These are phyloP conservation scores for Citrullus amarus DNA, from an alignment of 306 rosid species.

Conservation along the genomic window DNA sequence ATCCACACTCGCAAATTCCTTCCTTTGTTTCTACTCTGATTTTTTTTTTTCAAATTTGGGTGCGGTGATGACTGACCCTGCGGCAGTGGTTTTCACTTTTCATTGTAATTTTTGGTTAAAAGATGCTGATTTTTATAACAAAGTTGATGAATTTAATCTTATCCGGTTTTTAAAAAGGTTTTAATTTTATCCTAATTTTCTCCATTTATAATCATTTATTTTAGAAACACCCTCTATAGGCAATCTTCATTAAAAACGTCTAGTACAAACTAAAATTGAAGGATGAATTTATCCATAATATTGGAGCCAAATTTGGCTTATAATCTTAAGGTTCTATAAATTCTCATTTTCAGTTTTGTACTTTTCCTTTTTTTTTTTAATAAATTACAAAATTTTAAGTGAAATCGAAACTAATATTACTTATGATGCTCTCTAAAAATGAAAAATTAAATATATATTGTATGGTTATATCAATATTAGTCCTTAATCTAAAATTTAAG, in stretches of 20 bases:
- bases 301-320: neutral
- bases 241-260: neutral
- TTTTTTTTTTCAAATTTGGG: neutral
- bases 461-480: no score
- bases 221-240: neutral
- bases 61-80: neutral
- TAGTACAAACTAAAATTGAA: neutral
- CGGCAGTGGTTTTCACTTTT: neutral
- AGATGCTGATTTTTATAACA: neutral
- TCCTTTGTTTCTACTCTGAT: neutral
- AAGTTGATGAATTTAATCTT: neutral
- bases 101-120: neutral
- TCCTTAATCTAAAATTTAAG: no score
- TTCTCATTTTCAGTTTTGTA: no score
- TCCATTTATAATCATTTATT: neutral
- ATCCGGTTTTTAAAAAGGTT: neutral
- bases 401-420: no score
- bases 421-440: no score
- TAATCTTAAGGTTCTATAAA: neutral
- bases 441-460: no score
- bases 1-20: slow-evolving; percentile 12
- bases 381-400: no score
- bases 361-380: no score
- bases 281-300: no score
- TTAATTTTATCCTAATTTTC: neutral